These are phyloP conservation scores for Malassezia caprae DNA, from an alignment of 1,284 basidiomycete species.

Conservation along the genomic window DNA sequence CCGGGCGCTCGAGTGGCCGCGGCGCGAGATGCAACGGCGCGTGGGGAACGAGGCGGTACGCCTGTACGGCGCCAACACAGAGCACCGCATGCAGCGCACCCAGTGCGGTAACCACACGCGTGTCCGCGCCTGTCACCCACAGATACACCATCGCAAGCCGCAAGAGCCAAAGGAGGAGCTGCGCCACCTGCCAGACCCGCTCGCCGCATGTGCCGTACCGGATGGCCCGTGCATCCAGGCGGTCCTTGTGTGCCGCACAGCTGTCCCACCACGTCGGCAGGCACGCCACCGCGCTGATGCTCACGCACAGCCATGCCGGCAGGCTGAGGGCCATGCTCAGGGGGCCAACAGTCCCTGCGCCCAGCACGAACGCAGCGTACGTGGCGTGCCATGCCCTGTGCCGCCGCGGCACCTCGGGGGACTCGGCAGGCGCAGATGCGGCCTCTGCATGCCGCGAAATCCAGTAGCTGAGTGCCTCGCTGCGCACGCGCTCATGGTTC, in stretches of 20 bases:
- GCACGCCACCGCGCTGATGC: not conserved
- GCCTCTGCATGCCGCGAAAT: constrained; percentile 5
- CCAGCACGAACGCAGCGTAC: not conserved
- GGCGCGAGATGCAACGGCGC: constrained; percentile 4
- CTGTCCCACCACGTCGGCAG: not conserved
- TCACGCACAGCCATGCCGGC: not conserved
- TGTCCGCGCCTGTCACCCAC: not conserved
- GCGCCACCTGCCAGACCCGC: not conserved
- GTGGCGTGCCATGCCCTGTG: not conserved
- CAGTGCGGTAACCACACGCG: not conserved
- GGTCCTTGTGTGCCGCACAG: not conserved
- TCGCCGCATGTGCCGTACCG: not conserved
- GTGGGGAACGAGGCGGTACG: not conserved
- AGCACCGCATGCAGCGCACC: not conserved
- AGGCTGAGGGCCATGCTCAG: not conserved
- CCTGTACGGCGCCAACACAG: not conserved
- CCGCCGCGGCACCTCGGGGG: not conserved
- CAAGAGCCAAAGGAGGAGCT: not conserved
- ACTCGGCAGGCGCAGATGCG: not conserved
- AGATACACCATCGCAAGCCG: not conserved
- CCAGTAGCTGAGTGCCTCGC: constrained; percentile 26
- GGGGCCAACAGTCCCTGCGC: not conserved
- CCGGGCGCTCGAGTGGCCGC: not conserved
- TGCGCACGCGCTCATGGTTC: constrained; percentile 22
- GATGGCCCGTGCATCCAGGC: not conserved